phyloP scores from a whole-genome alignment of 2,329 filamentous ascomycete genomes.

The Remersonia thermophila region DNA sequence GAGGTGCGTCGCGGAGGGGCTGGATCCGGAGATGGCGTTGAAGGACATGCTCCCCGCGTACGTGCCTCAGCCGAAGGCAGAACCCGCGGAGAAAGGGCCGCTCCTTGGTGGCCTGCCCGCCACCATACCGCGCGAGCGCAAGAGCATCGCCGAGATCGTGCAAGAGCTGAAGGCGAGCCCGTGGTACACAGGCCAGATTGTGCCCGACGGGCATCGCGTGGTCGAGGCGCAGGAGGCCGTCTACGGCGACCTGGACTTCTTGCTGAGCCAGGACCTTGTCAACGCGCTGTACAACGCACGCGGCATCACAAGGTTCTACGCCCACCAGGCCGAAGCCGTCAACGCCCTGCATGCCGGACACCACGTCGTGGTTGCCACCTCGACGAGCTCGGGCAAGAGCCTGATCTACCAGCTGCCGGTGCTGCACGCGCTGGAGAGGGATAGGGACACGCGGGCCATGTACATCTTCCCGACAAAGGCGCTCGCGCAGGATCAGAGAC shows the following conservation, averaged over 20 bases:
- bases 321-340: conserved; percentile 87
- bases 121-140: conserved; percentile 67
- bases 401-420: conserved; percentile 97
- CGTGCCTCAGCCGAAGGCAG: conserved; percentile 38
- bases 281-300: conserved; percentile 91
- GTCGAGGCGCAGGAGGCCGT: conserved; percentile 76
- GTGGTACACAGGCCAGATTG: conserved; percentile 88
- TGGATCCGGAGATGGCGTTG: conserved; percentile 58
- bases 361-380: conserved; percentile 86
- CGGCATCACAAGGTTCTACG: conserved; percentile 74
- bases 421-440: conserved; percentile 69
- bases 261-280: conserved; percentile 82
- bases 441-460: conserved; percentile 70
- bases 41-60: conserved; percentile 43
- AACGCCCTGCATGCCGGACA: conserved; percentile 72
- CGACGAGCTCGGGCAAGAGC: conserved; percentile 92
- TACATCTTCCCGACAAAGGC: conserved; percentile 99
- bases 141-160: conserved; percentile 72
- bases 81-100: too few relatives aligned
- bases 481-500: conserved; percentile 82
- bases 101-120: conserved; percentile 38
- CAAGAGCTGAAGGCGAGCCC: conserved; percentile 67
- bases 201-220: conserved; percentile 82
- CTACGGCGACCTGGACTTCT: conserved; percentile 73
- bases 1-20: conserved; percentile 48